Percentiles rank a stretch among this genome's conserved stretches.
phyloP scores from a whole-genome alignment of 2,329 filamentous ascomycete genomes.

The Aspergillus puulaauensis region DNA sequence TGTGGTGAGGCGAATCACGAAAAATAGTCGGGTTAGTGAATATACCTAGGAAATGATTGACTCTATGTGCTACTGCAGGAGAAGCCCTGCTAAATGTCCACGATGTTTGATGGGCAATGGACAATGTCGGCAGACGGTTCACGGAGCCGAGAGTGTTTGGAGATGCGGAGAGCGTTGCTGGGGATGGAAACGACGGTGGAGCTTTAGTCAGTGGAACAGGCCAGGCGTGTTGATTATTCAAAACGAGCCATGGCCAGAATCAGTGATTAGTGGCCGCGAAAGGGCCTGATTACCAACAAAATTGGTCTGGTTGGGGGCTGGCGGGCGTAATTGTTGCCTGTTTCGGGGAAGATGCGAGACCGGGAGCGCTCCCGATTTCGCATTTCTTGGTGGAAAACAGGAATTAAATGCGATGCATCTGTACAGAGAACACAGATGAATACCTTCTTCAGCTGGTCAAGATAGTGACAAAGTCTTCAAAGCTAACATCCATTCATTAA shows the following conservation, averaged over 20 bases:
- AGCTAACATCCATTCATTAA: background rate
- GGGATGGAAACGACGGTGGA: background rate
- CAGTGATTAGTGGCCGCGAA: background rate
- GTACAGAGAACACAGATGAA: background rate
- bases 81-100: too few relatives aligned
- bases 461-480: too few relatives aligned
- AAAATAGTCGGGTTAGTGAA: too few relatives aligned
- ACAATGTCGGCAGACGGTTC: too few relatives aligned
- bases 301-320: conserved; percentile 2
- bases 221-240: background rate
- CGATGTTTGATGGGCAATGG: too few relatives aligned
- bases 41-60: too few relatives aligned
- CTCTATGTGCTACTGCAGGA: too few relatives aligned
- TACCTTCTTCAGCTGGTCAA: too few relatives aligned
- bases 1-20: too few relatives aligned
- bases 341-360: background rate
- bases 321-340: background rate
- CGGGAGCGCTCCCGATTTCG: background rate
- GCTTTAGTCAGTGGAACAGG: conserved; percentile 4
- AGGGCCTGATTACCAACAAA: conserved; percentile 2
- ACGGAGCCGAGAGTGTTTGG: too few relatives aligned
- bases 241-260: background rate
- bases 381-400: conserved; percentile 2
- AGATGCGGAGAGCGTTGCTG: background rate
- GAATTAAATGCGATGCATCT: background rate